Evolutionary conservation across 257 asterid genomes (phyloP), one percentile per base, ranked within the genome.

Genomic region (Craterostigma plantagineum): DNA sequence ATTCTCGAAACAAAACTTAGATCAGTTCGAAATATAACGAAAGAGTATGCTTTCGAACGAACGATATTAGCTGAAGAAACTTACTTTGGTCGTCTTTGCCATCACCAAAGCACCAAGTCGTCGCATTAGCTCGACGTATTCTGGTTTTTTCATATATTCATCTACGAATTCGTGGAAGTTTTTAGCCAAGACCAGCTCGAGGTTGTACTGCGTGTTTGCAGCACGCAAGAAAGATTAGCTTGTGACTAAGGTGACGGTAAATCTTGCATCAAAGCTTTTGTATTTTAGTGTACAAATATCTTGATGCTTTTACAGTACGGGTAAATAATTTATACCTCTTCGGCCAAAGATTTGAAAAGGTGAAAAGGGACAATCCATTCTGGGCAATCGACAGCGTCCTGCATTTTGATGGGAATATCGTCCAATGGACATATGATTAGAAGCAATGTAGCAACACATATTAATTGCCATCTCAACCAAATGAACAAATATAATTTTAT

Each of bases 341-440:
- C 96, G 8, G 96, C 96, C 57, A 90, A 64, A 62, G 76, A 43
- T 59, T 90, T 90, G 74, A 90, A 90, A 52, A 83, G 63, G 43
- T 65, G 86, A 54, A 90, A 72, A 18, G 99, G 96, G 46, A 90
- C 96, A 27, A 83, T 68, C 99, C 96, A 90, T 59, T 83, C 99
- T 0, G 99, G 99, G 47, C 96, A 90, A 51, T 83, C 99, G 45
- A 90, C 99, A 12, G 94, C 99, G 53, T 90, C 99, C 99, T 87
- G 76, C 56, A 70, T 23, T 23, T 23, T 2, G 30, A 23, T 23
- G 6, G 30, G 6, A 23, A 23, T 23, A 6, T 23, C 30, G 6
- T 23, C 30, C 2, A 6, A 23, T 23, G 30, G 30, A 23, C n/a
- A n/a, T 23, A 23, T 23, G 30, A 23, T 23, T 23, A 2, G 30